Evolutionary conservation across 257 asterid species (phyloP).

Genomic region (Rhazya stricta): DNA sequence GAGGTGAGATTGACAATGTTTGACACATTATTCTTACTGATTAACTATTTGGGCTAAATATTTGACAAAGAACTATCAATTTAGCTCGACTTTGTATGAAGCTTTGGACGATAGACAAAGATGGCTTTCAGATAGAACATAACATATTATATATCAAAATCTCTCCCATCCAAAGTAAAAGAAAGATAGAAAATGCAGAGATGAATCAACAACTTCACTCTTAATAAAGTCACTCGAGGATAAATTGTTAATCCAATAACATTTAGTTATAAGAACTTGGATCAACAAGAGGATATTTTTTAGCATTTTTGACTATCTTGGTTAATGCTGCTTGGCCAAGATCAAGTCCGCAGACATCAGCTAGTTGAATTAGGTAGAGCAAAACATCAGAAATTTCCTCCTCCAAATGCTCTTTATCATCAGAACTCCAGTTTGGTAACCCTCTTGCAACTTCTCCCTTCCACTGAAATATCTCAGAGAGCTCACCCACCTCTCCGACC

Average conservation of each 20-base stretch:
- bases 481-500: constrained; percentile 77
- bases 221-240: neutral
- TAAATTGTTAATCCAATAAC: neutral
- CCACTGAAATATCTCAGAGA: constrained; percentile 69
- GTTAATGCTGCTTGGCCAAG: constrained; percentile 60
- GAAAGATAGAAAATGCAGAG: neutral
- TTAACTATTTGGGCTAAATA: too few relatives aligned
- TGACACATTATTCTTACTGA: too few relatives aligned
- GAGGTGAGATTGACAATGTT: too few relatives aligned
- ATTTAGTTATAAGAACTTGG: constrained; percentile 1
- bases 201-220: neutral
- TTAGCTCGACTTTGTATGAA: too few relatives aligned
- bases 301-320: constrained; percentile 51
- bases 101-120: too few relatives aligned
- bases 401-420: constrained; percentile 50
- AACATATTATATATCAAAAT: neutral
- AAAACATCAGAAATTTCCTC: constrained; percentile 64
- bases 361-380: constrained; percentile 46
- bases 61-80: too few relatives aligned
- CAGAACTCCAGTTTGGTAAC: constrained; percentile 48
- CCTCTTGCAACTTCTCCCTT: constrained; percentile 66
- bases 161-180: neutral
- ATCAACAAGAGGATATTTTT: constrained; percentile 38
- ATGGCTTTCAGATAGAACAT: too few relatives aligned
- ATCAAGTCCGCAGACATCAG: constrained; percentile 62